Evolutionary conservation across 208 protist genomes (phyloP), one percentile per base, ranked within the genome.

Genomic region (Polymyxa betae): DNA sequence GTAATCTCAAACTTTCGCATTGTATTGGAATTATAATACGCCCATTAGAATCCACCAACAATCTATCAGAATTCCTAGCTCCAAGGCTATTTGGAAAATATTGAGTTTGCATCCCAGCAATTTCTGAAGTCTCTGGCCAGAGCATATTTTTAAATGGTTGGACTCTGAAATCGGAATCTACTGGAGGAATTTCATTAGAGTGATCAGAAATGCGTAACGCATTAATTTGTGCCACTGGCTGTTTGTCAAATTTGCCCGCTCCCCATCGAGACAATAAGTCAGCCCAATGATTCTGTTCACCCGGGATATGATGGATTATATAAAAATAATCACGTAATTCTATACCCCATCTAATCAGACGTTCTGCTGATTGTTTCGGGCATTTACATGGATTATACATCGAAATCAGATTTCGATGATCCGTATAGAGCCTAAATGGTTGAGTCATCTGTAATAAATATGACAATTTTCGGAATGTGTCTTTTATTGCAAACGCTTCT

Each of bases 221-320:
- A n/a, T n/a, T n/a, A n/a, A n/a, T n/a, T n/a, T n/a, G n/a, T n/a
- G n/a, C n/a, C n/a, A n/a, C n/a, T n/a, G n/a, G n/a, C n/a, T n/a
- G n/a, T n/a, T n/a, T n/a, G n/a, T n/a, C n/a, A n/a, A n/a, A n/a
- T n/a, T n/a, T 66, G 54, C 29, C 54, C 54, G 54, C 72, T 5
- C 72, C 72, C 72, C 72, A 82, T 82, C 72, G n/a, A 12, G 72
- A 38, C 40, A 5, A 5, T 5, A 82, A n/a, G n/a, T 82, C 72
- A 82, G 72, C 72, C 72, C 72, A 82, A 12, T 38, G 16, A n/a
- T 82, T 82, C 16, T 40, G 10, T 45, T 82, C 72, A 35, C 5
- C 72, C 5, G 72, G 16, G 10, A 35, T 82, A 35, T 82, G n/a
- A 5, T 82, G 35, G 40, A 82, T 82, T 5, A 40, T 35, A n/a